Conservation (phyloP, 2,329 filamentous ascomycete species). For the Geoglossum cookeanum region DNA sequence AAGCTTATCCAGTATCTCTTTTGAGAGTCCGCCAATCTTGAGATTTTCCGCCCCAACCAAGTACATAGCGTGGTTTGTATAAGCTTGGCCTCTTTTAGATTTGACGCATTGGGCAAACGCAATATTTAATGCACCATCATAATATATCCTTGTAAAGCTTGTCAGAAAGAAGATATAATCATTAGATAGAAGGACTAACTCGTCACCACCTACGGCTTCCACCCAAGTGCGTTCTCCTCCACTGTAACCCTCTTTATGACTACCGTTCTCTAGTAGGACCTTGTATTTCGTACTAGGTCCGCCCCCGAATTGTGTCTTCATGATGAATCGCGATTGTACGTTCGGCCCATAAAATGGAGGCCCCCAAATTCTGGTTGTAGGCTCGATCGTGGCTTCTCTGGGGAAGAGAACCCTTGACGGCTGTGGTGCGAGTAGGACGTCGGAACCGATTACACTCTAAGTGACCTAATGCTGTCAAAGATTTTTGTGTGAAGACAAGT, state of each 20-base stretch:
- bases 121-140: not conserved
- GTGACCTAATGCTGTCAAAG: too few species aligned
- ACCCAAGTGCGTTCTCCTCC: not conserved
- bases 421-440: not conserved
- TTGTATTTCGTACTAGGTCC: not conserved
- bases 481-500: too few species aligned
- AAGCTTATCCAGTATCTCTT: not conserved
- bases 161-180: not conserved
- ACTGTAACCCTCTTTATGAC: not conserved
- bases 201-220: not conserved
- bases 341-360: too few species aligned
- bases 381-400: too few species aligned
- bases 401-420: not conserved
- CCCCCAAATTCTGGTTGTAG: too few species aligned
- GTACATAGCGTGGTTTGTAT: not conserved
- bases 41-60: not conserved
- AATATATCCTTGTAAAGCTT: not conserved
- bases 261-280: not conserved
- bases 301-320: not conserved
- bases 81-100: not conserved
- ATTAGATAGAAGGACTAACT: not conserved
- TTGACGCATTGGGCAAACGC: not conserved
- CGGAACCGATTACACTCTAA: not conserved
- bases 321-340: not conserved
- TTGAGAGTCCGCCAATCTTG: not conserved